A percentile compares a stretch with the other conserved stretches of the same genome.
Conservation (phyloP, 768 basidiomycete genomes). For the Erythrobasidium yunnanense region DNA sequence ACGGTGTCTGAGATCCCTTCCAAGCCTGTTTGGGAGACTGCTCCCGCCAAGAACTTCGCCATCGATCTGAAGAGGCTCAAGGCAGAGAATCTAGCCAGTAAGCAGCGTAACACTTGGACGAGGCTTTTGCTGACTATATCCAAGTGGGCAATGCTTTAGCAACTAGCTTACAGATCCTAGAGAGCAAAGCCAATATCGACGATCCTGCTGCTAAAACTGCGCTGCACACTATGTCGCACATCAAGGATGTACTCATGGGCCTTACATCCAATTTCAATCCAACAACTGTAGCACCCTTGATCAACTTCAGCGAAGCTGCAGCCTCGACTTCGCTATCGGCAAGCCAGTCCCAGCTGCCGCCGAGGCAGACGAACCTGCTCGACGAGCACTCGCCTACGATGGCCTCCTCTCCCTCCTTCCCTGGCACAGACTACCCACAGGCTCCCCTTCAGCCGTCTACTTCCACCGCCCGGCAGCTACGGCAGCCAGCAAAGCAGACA, state of each 20-base stretch:
- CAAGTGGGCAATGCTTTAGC: conserved; percentile 12
- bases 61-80: conserved; percentile 7
- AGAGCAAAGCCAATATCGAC: not conserved
- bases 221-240: conserved; percentile 8
- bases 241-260: conserved; percentile 1
- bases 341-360: not conserved
- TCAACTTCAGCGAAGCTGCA: not conserved
- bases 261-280: not conserved
- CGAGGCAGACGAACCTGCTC: not conserved
- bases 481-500: too few relatives aligned
- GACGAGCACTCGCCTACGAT: conserved; percentile 8
- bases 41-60: not conserved
- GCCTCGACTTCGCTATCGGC: not conserved
- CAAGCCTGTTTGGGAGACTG: conserved; percentile 26
- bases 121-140: not conserved
- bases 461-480: too few relatives aligned
- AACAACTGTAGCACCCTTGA: not conserved
- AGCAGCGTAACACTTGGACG: not conserved
- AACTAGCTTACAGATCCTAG: not conserved
- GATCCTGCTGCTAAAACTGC: not conserved
- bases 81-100: conserved; percentile 6
- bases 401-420: too few relatives aligned
- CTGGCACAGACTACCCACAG: too few relatives aligned
- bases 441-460: too few relatives aligned
- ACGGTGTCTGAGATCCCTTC: conserved; percentile 32